Evolutionary conservation across 2,329 filamentous ascomycete species (phyloP), one percentile per base, ranked within the genome.

Genomic region (Ceratocystis eucalypticola): DNA sequence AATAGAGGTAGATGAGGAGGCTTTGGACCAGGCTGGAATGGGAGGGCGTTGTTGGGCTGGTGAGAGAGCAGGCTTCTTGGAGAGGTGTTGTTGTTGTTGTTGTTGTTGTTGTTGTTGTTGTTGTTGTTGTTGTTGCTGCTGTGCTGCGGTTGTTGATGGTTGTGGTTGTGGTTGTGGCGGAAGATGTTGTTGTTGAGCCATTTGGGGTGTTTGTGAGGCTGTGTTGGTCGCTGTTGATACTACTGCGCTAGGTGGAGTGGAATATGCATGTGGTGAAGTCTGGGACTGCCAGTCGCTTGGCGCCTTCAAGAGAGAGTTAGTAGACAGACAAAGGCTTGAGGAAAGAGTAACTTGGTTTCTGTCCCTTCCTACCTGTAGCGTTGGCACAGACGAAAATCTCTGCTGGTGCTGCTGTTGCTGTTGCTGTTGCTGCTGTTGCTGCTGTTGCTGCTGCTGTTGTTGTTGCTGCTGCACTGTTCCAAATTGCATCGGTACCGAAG

Each of bases 1-100:
- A 37, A 66, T 45, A 25, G 66, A 65, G 15, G 66, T 30, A 25
- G 66, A 61, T 17, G 65, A 57, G 41, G 41, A 10, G 4, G 61
- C 78, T 6, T 69, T 72, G 1, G 76, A 75, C 74, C 82, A 84
- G 10, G 80, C 72, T 5, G 82, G 82, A 8, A 84, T 78, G 0
- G 82, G 82, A 6, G 82, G 82, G 33, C 80, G 78, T 17, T 73
- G 74, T n/a, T 79, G 71, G 44, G 73, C 79, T 3, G 82, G 81
- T 0, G 82, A 82, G 20, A 84, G 69, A 5, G 66, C 62, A 2
- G 64, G 30, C 45, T 62, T 65, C 41, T 67, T 67, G 8, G 66
- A 45, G 8, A 61, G 20, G 25, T 65, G 66, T 25, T 65, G 66
- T 5, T 62, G 57, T 6, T 44, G 41, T 25, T 63, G 64, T 8